Percentiles rank a stretch among this genome's conserved stretches.
Conservation (phyloP, 2,329 filamentous ascomycete species). For the Penicillium sp. region DNA sequence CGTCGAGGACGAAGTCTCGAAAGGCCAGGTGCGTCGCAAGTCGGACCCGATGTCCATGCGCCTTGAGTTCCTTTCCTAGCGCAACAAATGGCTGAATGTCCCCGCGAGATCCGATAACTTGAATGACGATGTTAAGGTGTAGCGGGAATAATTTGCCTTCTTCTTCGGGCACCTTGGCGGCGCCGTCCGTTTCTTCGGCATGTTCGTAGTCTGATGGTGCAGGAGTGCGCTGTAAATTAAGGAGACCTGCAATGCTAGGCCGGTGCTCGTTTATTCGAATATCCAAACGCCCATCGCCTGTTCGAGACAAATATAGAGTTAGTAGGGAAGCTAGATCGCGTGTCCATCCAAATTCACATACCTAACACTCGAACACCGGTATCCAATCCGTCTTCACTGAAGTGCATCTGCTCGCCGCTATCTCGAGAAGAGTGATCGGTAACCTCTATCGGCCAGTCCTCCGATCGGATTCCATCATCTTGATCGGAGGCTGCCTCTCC, state of each 20-base stretch:
- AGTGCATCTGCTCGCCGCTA: conserved; percentile 3
- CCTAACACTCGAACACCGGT: conserved; percentile 8
- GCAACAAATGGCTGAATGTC: conserved; percentile 78
- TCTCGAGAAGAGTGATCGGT: not conserved
- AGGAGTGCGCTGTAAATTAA: conserved; percentile 15
- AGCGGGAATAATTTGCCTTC: conserved; percentile 21
- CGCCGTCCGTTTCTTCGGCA: not conserved
- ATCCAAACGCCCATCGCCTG: conserved; percentile 27
- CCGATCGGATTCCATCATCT: not conserved
- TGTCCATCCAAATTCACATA: not conserved
- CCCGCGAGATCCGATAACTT: conserved; percentile 73
- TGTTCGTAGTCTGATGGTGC: conserved; percentile 16
- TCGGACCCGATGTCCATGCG: conserved; percentile 72
- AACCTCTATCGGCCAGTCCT: conserved; percentile 1
- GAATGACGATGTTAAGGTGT: conserved; percentile 65
- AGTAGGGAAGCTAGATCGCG: not conserved
- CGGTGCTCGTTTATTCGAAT: conserved; percentile 25
- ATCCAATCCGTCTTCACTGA: conserved; percentile 7
- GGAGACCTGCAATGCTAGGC: conserved; percentile 23
- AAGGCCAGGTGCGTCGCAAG: conserved; percentile 74
- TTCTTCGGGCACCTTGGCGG: conserved; percentile 1
- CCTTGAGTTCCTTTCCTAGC: conserved; percentile 65
- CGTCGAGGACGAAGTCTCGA: conserved; percentile 67
- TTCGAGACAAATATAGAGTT: not conserved
- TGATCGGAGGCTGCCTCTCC: not conserved